Evolutionary conservation across 2,329 filamentous ascomycete species (phyloP), one percentile per base, ranked within the genome.

Genomic region (Diaporthe caulivora): DNA sequence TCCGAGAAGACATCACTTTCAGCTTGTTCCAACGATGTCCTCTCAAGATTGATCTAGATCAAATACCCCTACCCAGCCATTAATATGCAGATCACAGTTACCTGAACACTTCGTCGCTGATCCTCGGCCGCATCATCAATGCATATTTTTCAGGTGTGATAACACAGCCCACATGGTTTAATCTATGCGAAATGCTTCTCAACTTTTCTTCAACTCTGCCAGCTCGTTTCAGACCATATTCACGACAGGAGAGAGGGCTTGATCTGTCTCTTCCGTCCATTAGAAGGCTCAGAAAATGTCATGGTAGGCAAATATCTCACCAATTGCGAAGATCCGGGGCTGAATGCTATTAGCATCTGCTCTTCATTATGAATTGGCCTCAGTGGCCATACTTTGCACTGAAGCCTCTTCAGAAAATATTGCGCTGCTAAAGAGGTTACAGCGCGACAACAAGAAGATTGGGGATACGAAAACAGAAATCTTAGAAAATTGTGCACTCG

Each of bases 1-100:
- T 88, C 0, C 82, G 86, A 1, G 86, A 88, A 76, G 86, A 88
- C 49, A 87, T 88, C n/a, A 88, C 87, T 0, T 86, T 87, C n/a
- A 86, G 86, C n/a, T 76, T 88, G 0, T 86, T 86, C 53, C 80
- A 84, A 49, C 77, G 80, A 8, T 84, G 83, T 29, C 80, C 80
- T 0, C 76, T 87, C 1, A 86, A 86, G 75, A 85, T 87, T 71
- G 79, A 84, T 24, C 69, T 85, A 17, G 60, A 78, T 17, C 53
- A 74, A 31, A 75, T 80, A 54, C 51, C 73, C 24, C 9, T 75
- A 24, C 68, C 64, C 8, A 49, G 29, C 11, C 74, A 71, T 1
- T 62, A 78, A 6, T 40, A 73, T 0, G 73, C 75, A 0, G 81
- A 84, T 26, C 77, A 81, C 29, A 79, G 80, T 72, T 78, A 80